Base-by-base conservation (phyloP, 1,284 basidiomycete genomes). In the Leccinum pachyderme region DNA sequence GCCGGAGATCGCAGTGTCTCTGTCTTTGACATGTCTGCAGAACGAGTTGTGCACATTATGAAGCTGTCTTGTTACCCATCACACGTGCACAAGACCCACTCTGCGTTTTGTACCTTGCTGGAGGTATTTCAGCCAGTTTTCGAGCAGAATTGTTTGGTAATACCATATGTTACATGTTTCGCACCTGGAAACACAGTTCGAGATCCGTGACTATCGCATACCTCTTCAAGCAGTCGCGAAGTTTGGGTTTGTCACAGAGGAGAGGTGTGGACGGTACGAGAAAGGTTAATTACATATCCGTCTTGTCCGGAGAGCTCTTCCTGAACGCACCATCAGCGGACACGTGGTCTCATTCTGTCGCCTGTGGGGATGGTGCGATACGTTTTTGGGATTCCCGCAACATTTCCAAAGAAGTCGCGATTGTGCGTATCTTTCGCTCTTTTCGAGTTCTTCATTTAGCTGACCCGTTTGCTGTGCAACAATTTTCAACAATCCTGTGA, bases 101-200 rank as follows among this genome's bases (percentile, higher is more conserved):
- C 69, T 2, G 73, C 70, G 25, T 78, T 65, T 50, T 78, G 75
- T 61, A 72, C 68, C 1, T 62, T 80, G 41, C 59, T 81, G 15
- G 79, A 82, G 73, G 79, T 79, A 63, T 56, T 28, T 35, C 49
- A 41, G 13, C 24, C 51, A 27, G 18, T 43, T 51, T 27, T 45
- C 49, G 1, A 43, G 46, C 6, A 7, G 3, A 18, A 31, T 28
- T 15, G 11, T 47, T 56, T 29, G 45, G 39, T 54, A 37, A 61
- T 2, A 13, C 7, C 28, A 18, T n/a, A 27, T 5, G 7, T 51
- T 35, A 22, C 52, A 81, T 80, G 71, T 81, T 47, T 74, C 73
- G 12, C 78, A 81, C 61, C 70, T 78, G 28, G 81, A 82, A 59
- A 70, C 74, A 29, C 81, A 82, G 58, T 81, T 79, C 54, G 80